These are phyloP conservation scores for Discostella stelligeroides DNA, from an alignment of 108 stramenopile genomes.

Conservation along the genomic window DNA sequence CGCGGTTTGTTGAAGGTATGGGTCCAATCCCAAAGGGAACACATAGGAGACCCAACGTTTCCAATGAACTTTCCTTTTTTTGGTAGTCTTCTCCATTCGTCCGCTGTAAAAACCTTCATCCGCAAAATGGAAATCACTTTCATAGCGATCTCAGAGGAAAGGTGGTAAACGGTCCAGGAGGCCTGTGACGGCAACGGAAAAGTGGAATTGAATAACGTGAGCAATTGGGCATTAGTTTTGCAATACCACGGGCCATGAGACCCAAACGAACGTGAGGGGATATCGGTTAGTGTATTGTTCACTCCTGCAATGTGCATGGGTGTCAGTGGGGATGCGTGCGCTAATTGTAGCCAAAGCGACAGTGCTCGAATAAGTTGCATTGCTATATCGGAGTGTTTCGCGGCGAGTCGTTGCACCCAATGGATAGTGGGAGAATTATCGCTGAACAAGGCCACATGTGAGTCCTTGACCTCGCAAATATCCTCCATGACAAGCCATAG, in stretches of 20 bases:
- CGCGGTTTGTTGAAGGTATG: not conserved
- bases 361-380: not conserved
- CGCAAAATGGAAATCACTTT: conserved; percentile 16
- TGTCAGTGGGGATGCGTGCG: not conserved
- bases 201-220: not conserved
- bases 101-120: conserved; percentile 15
- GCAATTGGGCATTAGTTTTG: not conserved
- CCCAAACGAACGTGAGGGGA: conserved; percentile 24
- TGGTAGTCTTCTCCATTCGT: conserved; percentile 13
- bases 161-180: conserved; percentile 17
- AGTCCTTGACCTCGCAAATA: too few relatives aligned
- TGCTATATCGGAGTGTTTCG: not conserved
- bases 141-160: not conserved
- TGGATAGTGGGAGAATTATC: conserved; percentile 21
- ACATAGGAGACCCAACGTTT: not conserved
- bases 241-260: conserved; percentile 7
- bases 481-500: conserved; percentile 18
- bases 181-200: conserved; percentile 21
- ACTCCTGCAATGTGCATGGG: conserved; percentile 11
- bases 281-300: conserved; percentile 1
- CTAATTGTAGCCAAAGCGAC: not conserved
- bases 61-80: conserved; percentile 17
- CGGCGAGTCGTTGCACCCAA: conserved; percentile 12
- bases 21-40: conserved; percentile 24
- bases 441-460: conserved; percentile 3